Base-by-base conservation (phyloP, 208 protist genomes). In the Wallacemonas sp. region DNA sequence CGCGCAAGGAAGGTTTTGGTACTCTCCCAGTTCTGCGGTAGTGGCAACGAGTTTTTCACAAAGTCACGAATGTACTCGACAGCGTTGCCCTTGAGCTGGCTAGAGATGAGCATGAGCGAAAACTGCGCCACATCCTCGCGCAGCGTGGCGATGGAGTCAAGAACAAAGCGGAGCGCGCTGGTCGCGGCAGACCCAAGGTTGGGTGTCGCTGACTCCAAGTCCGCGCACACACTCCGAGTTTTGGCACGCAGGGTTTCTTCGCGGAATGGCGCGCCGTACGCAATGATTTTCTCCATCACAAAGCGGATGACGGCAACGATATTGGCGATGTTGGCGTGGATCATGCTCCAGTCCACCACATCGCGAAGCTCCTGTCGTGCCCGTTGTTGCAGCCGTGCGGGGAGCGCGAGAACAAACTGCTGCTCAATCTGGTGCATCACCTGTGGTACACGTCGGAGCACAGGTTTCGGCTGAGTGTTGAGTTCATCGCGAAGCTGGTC, bases 61-160 rank as follows among this genome's bases (percentile, higher is more conserved):
- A 94, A 92, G 34, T 80, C 76, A 31, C 80, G 82, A n/a, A 91
- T 86, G 70, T 79, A 92, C 27, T 79, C 58, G 26, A 87, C 81
- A 11, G 83, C 85, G 47, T 90, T 88, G 17, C 70, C 73, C 46
- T 72, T 71, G 42, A 94, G 74, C 49, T 90, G 55, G 31, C 58
- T 59, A 14, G 75, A 75, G 26, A 94, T 77, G 38, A 85, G 68
- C 22, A 82, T 47, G 15, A 94, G 77, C 8, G 80, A 89, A 66
- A 80, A 94, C 39, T 80, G 62, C 22, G 81, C 80, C 15, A 94
- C 75, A 61, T 92, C 85, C 54, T 70, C 74, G 24, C 79, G 81
- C 49, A 94, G 72, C 31, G 82, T 66, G 0, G 56, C 45, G 33
- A 94, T 84, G 14, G 80, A 73, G 51, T 73, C 68, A 46, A 94